Evolutionary conservation across 805 yeast genomes (phyloP).

Genomic region (Schizosaccharomyces osmophilus): DNA sequence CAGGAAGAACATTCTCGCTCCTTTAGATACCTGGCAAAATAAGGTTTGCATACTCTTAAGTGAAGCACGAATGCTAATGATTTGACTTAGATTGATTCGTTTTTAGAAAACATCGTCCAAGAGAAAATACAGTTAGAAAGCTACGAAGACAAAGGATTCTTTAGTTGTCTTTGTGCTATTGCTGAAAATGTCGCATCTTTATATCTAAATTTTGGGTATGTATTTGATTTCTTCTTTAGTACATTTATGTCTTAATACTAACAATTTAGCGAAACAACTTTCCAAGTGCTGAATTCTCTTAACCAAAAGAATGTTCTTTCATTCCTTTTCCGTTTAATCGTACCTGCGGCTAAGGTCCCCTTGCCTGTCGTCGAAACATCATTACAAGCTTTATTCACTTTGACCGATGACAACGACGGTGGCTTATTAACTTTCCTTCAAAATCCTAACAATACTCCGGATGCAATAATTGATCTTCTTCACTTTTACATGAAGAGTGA

Average conservation of each 20-base stretch:
- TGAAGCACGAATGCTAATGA: too few relatives aligned
- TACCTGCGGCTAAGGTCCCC: neutral
- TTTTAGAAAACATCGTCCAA: conserved; percentile 4
- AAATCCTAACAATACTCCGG: neutral
- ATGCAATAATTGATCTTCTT: neutral
- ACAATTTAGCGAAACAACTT: neutral
- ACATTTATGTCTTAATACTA: too few relatives aligned
- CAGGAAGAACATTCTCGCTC: conserved; percentile 55
- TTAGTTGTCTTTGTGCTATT: neutral
- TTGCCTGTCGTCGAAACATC: neutral
- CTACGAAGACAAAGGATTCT: neutral
- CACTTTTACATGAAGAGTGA: neutral
- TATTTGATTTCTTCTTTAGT: too few relatives aligned
- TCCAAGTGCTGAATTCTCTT: neutral
- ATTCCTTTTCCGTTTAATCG: neutral
- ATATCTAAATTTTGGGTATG: neutral
- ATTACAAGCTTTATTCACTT: conserved; percentile 12
- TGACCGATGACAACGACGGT: conserved; percentile 26
- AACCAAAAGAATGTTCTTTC: neutral
- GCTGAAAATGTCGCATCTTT: neutral
- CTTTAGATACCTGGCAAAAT: conserved; percentile 9
- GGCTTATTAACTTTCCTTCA: neutral
- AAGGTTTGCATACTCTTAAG: neutral
- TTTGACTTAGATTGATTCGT: conserved; percentile 1
- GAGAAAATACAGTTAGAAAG: neutral